Percentiles rank a stretch among this genome's conserved stretches.
Conservation (phyloP, 2,329 filamentous ascomycete genomes). For the Metarhizium album region DNA sequence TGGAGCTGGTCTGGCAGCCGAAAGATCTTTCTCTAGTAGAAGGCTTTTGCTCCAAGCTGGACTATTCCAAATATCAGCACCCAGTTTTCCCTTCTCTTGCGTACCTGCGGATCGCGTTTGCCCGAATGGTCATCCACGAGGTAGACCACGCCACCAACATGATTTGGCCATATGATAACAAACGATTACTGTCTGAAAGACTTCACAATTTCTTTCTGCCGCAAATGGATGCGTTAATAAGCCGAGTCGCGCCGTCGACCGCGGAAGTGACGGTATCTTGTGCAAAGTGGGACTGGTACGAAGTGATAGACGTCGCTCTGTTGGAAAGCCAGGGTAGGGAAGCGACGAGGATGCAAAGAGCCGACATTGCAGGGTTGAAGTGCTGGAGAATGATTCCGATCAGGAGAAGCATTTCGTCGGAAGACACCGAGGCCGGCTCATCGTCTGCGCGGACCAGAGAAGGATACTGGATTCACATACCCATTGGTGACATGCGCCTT, state of each 20-base stretch:
- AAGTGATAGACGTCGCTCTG: conserved; percentile 8
- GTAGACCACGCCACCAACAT: conserved; percentile 8
- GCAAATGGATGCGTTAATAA: conserved; percentile 8
- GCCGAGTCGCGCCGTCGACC: conserved; percentile 7
- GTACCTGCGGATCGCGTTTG: conserved; percentile 9
- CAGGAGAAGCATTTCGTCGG: not conserved
- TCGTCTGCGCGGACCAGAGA: not conserved
- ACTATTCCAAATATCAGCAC: not conserved
- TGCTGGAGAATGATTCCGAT: conserved; percentile 10
- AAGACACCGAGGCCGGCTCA: not conserved
- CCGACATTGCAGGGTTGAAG: conserved; percentile 10
- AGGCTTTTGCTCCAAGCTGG: conserved; percentile 4
- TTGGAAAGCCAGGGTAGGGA: conserved; percentile 8
- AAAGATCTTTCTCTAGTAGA: conserved; percentile 5
- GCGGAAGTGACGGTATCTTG: conserved; percentile 10
- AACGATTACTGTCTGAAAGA: conserved; percentile 4
- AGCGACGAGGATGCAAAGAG: conserved; percentile 7
- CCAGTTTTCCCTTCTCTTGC: conserved; percentile 8
- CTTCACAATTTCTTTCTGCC: conserved; percentile 7
- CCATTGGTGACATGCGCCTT: conserved; percentile 6
- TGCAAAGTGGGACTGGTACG: conserved; percentile 11
- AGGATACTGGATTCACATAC: conserved; percentile 12
- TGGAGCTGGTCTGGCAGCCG: conserved; percentile 11
- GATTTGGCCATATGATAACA: conserved; percentile 9
- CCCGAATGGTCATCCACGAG: conserved; percentile 5